Evolutionary conservation across 164 flowering plant genomes (phyloP).

Genomic region (Echeveria elegans): DNA sequence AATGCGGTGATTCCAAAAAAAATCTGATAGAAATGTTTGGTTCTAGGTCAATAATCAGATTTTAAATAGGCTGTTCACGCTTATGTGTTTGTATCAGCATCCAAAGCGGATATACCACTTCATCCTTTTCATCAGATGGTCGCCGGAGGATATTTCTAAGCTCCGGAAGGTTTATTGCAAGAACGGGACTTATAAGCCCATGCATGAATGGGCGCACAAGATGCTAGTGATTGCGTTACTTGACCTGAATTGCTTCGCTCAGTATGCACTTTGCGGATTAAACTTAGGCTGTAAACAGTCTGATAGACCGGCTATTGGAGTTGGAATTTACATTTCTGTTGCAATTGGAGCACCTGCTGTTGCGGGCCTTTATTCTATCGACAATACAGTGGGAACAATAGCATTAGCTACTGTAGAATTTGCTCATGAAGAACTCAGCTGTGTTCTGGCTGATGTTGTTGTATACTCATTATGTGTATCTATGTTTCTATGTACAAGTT

Average conservation of each 20-base stretch:
- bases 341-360: slow-evolving; percentile 75
- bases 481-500: no score
- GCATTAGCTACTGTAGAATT: no score
- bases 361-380: slow-evolving; percentile 61
- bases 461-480: no score
- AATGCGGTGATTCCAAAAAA: slow-evolving; percentile 46
- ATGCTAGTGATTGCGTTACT: slow-evolving; percentile 70
- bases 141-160: slow-evolving; percentile 43
- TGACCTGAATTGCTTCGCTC: slow-evolving; percentile 77
- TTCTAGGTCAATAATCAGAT: slow-evolving; percentile 92
- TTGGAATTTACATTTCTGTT: slow-evolving; percentile 52
- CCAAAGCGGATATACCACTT: slow-evolving; percentile 77
- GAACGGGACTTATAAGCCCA: slow-evolving; percentile 79
- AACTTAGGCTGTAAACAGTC: slow-evolving; percentile 76
- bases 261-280: slow-evolving; percentile 73
- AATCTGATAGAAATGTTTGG: slow-evolving; percentile 63
- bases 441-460: no score
- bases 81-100: slow-evolving; percentile 87
- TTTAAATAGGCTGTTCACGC: slow-evolving; percentile 84
- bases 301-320: slow-evolving; percentile 68
- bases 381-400: slow-evolving; percentile 89
- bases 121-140: slow-evolving; percentile 66
- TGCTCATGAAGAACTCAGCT: no score
- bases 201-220: slow-evolving; percentile 92
- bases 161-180: slow-evolving; percentile 81